These are phyloP conservation scores for Fusarium sp. DNA, from an alignment of 2,329 filamentous ascomycete genomes.

Conservation along the genomic window DNA sequence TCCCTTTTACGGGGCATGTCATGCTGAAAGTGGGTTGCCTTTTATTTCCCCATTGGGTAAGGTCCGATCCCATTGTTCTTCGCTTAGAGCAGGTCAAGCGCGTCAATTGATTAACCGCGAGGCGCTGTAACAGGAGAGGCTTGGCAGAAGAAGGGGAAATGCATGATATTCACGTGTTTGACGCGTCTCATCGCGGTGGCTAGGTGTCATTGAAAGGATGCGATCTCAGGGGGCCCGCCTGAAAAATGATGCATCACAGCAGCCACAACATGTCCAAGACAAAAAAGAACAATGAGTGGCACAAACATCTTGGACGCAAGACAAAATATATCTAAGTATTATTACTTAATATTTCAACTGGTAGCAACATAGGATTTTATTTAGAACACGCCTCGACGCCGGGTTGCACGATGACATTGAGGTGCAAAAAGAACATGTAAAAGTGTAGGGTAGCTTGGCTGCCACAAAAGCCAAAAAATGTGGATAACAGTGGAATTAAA, in stretches of 20 bases:
- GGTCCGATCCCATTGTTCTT: not conserved
- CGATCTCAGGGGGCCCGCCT: not conserved
- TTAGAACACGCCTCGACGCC: too few species aligned
- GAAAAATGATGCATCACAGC: not conserved
- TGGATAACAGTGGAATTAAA: conserved; percentile 26
- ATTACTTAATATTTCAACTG: not conserved
- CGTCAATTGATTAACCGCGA: not conserved
- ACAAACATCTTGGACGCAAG: not conserved
- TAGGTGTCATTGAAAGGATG: not conserved
- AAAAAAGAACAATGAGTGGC: not conserved
- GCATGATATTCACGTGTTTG: not conserved
- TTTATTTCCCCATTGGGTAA: conserved; percentile 6
- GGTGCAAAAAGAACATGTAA: not conserved
- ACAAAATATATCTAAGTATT: not conserved
- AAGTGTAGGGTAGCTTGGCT: not conserved
- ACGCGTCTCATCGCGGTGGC: not conserved
- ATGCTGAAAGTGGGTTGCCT: not conserved
- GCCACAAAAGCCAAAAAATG: conserved; percentile 5
- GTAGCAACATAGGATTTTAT: not conserved
- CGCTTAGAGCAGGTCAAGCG: not conserved
- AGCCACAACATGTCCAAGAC: not conserved
- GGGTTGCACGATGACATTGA: not conserved
- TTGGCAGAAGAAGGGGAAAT: not conserved
- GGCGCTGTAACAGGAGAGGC: not conserved
- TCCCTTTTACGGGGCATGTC: conserved; percentile 35